Percentiles rank a stretch among this genome's conserved stretches.
Conservation (phyloP, 495 filamentous ascomycete species). For the Penicillium longicatenatum region DNA sequence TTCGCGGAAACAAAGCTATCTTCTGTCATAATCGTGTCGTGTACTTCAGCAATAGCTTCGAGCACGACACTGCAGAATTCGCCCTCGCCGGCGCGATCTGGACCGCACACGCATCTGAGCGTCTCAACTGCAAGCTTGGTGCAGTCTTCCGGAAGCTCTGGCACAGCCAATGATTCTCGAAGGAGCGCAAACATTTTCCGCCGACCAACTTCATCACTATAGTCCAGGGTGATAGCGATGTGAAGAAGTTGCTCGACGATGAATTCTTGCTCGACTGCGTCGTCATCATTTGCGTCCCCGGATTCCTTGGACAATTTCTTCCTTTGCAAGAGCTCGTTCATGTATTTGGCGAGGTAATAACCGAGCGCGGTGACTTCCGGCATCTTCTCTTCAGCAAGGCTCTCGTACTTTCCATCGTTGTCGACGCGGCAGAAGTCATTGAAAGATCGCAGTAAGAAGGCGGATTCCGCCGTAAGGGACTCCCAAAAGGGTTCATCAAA, state of each 20-base stretch:
- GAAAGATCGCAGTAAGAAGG: conserved; percentile 86
- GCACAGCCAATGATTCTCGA: conserved; percentile 78
- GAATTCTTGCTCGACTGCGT: conserved; percentile 85
- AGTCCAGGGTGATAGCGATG: conserved; percentile 88
- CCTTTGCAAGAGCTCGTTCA: conserved; percentile 71
- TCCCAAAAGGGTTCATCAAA: conserved; percentile 92
- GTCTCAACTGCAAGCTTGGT: conserved; percentile 87
- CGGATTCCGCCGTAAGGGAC: conserved; percentile 76
- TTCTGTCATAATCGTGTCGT: conserved; percentile 79
- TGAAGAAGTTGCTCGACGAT: conserved; percentile 92
- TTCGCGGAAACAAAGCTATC: conserved; percentile 91
- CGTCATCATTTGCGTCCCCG: conserved; percentile 72
- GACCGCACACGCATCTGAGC: conserved; percentile 77
- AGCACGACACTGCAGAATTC: conserved; percentile 93
- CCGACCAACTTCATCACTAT: conserved; percentile 91
- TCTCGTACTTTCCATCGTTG: conserved; percentile 68
- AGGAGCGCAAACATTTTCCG: conserved; percentile 93
- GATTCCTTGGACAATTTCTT: conserved; percentile 56
- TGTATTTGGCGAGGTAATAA: conserved; percentile 76
- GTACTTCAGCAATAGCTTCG: conserved; percentile 92
- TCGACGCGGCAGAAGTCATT: conserved; percentile 85
- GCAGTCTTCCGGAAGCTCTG: conserved; percentile 87
- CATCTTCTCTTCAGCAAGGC: conserved; percentile 84
- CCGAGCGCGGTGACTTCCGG: conserved; percentile 91
- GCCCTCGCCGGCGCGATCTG: conserved; percentile 74